Evolutionary conservation across 1,139 yeast species (phyloP).

Genomic region (Protomyces gravidus): DNA sequence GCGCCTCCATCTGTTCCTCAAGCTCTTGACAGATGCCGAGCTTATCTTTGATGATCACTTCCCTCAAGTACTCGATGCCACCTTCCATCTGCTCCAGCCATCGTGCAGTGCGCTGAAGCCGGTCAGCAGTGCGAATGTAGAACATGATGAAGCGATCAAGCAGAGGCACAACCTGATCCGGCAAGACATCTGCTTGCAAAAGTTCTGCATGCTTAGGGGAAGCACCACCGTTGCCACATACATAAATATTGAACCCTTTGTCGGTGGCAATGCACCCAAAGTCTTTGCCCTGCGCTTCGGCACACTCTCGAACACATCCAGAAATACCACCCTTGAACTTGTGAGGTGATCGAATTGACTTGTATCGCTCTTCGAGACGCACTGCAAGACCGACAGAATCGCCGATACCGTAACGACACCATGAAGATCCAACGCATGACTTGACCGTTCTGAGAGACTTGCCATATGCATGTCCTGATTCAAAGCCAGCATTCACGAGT

Average conservation of each 20-base stretch:
- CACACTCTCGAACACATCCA: slow-evolving; percentile 43
- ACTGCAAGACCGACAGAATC: slow-evolving; percentile 43
- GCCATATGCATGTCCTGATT: slow-evolving; percentile 43
- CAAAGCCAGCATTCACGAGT: slow-evolving; percentile 40
- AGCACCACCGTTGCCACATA: slow-evolving; percentile 44
- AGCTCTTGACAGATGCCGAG: slow-evolving; percentile 41
- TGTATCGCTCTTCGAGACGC: slow-evolving; percentile 42
- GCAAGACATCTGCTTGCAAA: slow-evolving; percentile 40
- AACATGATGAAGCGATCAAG: slow-evolving; percentile 42
- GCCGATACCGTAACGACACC: slow-evolving; percentile 44
- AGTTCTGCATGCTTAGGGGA: slow-evolving; percentile 42
- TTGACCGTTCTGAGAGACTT: slow-evolving; percentile 42
- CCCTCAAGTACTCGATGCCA: slow-evolving; percentile 41
- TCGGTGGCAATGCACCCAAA: slow-evolving; percentile 41
- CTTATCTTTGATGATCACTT: slow-evolving; percentile 41
- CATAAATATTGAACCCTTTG: slow-evolving; percentile 41
- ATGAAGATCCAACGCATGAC: slow-evolving; percentile 43
- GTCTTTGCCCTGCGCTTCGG: slow-evolving; percentile 43
- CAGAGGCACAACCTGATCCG: slow-evolving; percentile 41
- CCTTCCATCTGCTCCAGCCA: slow-evolving; percentile 42
- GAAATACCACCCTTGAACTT: slow-evolving; percentile 43
- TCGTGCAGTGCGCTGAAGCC: slow-evolving; percentile 42
- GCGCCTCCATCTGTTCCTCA: slow-evolving; percentile 40
- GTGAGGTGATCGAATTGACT: slow-evolving; percentile 42
- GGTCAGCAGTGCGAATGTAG: slow-evolving; percentile 42